These are phyloP conservation scores for Suillus variegatus DNA, from an alignment of 768 basidiomycete species.

Conservation along the genomic window DNA sequence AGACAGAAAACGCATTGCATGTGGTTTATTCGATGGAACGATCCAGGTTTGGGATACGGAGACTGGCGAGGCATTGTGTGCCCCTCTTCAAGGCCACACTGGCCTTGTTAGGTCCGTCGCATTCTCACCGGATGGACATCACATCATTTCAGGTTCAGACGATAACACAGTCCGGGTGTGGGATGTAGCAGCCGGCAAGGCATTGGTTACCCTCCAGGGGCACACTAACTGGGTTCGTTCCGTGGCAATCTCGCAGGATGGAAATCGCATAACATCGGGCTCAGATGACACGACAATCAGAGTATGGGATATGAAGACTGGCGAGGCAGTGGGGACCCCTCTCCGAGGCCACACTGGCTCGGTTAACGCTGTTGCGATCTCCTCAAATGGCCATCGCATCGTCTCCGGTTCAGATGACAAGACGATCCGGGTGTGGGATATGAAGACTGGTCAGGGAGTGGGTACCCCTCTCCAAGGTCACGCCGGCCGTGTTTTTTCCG, in stretches of 20 bases:
- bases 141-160: accelerated
- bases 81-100: not conserved
- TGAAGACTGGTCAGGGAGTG: not conserved
- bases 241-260: not conserved
- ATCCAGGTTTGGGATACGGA: no score
- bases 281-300: not conserved
- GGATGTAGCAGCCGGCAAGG: not conserved
- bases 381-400: not conserved
- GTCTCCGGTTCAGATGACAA: conserved; percentile 5
- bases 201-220: not conserved
- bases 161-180: not conserved
- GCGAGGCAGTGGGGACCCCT: not conserved
- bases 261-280: not conserved
- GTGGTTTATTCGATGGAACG: no score
- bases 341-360: not conserved
- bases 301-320: not conserved
- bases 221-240: not conserved
- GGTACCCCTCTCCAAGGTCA: not conserved
- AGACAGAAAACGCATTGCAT: no score
- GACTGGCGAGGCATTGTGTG: no score
- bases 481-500: not conserved
- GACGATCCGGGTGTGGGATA: not conserved
- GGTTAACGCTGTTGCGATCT: not conserved
- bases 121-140: not conserved
- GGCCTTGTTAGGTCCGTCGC: accelerated